Evolutionary conservation across 2,329 filamentous ascomycete species (phyloP).

Genomic region (Pleurostoma richardsiae): DNA sequence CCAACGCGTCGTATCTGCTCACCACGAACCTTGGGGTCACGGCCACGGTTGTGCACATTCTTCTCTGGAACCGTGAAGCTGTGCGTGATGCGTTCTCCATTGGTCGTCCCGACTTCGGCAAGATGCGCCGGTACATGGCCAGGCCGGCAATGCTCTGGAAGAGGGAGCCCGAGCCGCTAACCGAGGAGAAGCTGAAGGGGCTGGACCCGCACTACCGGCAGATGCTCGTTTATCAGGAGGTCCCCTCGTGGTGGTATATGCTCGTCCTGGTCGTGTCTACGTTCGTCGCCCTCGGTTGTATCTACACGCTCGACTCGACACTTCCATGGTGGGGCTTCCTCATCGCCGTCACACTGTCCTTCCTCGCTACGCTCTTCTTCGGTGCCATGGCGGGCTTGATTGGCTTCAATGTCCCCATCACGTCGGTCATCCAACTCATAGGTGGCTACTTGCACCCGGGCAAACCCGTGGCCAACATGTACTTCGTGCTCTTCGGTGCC

Average conservation of each 20-base stretch:
- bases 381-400: constrained; percentile 29
- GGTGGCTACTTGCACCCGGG: constrained; percentile 39
- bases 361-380: constrained; percentile 31
- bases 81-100: constrained; percentile 26
- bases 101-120: neutral
- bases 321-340: constrained; percentile 38
- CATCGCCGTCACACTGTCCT: constrained; percentile 26
- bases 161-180: constrained; percentile 9
- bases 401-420: constrained; percentile 32
- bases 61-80: constrained; percentile 31
- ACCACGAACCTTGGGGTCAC: constrained; percentile 39
- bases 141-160: constrained; percentile 9
- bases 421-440: constrained; percentile 35
- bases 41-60: constrained; percentile 38
- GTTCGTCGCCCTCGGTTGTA: constrained; percentile 28
- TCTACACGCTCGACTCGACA: constrained; percentile 27
- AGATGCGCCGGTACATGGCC: neutral
- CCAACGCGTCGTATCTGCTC: constrained; percentile 33
- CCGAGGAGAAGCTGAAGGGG: constrained; percentile 10
- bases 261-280: constrained; percentile 25
- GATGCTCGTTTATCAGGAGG: constrained; percentile 34
- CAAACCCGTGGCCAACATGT: constrained; percentile 34
- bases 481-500: constrained; percentile 31
- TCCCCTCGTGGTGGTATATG: constrained; percentile 36
- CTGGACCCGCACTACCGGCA: constrained; percentile 35